Conservation (phyloP, 768 basidiomycete genomes). For the Boletus bicolor region DNA sequence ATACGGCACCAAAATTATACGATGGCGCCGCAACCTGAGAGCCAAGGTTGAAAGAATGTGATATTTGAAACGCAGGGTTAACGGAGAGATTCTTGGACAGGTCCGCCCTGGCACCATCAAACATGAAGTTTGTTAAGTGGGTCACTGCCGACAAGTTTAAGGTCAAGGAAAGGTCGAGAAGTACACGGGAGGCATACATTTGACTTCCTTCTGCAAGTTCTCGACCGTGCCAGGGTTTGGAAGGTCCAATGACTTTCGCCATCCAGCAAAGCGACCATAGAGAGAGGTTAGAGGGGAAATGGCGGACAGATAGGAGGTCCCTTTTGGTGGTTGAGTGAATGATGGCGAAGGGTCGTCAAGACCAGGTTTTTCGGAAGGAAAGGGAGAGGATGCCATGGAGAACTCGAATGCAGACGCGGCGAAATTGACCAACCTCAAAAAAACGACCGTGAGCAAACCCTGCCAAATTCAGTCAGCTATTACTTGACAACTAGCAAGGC, state of each 20-base stretch:
- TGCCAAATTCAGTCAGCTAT: constrained; percentile 13
- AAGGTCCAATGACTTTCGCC: constrained; percentile 78
- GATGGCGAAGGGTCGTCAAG: constrained; percentile 38
- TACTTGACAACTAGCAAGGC: too few species aligned
- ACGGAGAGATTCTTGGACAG: constrained; percentile 89
- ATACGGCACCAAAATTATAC: constrained; percentile 94
- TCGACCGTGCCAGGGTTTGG: constrained; percentile 92
- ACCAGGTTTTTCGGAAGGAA: constrained; percentile 40
- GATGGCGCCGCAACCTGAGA: constrained; percentile 80
- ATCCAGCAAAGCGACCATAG: constrained; percentile 72
- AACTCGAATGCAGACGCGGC: constrained; percentile 11
- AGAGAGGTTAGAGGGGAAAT: constrained; percentile 59
- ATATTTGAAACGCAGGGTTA: constrained; percentile 97
- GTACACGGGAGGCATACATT: constrained; percentile 49
- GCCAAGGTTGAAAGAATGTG: constrained; percentile 91
- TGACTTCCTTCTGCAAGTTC: constrained; percentile 90
- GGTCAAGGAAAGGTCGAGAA: constrained; percentile 2
- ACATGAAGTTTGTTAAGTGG: constrained; percentile 90
- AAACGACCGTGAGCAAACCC: constrained; percentile 30
- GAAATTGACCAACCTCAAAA: constrained; percentile 34
- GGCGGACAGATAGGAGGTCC: constrained; percentile 34
- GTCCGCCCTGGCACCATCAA: constrained; percentile 97
- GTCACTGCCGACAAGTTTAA: constrained; percentile 53
- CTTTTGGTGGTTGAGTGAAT: constrained; percentile 34
- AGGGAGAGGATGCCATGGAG: constrained; percentile 45